Evolutionary conservation across 441 rosid genomes (phyloP).

Genomic region (Arabidopsis lyrata): DNA sequence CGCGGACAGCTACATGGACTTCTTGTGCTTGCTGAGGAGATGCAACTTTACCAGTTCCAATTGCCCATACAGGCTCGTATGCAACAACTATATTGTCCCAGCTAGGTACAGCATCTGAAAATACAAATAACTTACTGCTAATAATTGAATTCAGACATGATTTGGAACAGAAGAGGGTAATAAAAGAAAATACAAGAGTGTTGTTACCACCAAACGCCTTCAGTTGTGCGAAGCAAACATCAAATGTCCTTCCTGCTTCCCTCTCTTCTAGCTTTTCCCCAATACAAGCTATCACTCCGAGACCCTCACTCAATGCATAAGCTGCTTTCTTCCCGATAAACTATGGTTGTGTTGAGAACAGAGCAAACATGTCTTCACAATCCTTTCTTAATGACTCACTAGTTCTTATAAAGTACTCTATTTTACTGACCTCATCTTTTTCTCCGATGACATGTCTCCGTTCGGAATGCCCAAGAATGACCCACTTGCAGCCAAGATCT

Average conservation of each 20-base stretch:
- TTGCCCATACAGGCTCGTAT: constrained; percentile 99
- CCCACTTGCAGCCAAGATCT: constrained; percentile 97
- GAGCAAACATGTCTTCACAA: constrained; percentile 25
- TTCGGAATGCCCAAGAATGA: constrained; percentile 96
- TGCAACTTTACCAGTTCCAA: constrained; percentile 98
- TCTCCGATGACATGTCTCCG: constrained; percentile 94
- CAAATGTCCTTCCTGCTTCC: constrained; percentile 95
- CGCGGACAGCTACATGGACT: constrained; percentile 88
- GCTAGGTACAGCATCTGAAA: constrained; percentile 80
- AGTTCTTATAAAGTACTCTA: neutral
- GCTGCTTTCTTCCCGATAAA: constrained; percentile 98
- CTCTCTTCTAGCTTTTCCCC: constrained; percentile 90
- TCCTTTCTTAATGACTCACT: neutral
- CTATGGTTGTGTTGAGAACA: constrained; percentile 48
- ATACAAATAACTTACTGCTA: constrained; percentile 6
- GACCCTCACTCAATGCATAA: constrained; percentile 81
- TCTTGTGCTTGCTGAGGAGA: constrained; percentile 95
- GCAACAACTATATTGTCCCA: constrained; percentile 96
- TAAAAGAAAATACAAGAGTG: neutral
- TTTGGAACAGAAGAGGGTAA: constrained; percentile 3
- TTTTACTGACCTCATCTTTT: constrained; percentile 69
- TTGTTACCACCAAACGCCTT: constrained; percentile 83
- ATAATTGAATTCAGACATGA: constrained; percentile 10
- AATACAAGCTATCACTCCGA: constrained; percentile 92
- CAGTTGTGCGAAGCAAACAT: constrained; percentile 85